Evolutionary conservation across 129 eudicot species (phyloP), one percentile per base, ranked within the genome.

Genomic region (Tagetes patula): DNA sequence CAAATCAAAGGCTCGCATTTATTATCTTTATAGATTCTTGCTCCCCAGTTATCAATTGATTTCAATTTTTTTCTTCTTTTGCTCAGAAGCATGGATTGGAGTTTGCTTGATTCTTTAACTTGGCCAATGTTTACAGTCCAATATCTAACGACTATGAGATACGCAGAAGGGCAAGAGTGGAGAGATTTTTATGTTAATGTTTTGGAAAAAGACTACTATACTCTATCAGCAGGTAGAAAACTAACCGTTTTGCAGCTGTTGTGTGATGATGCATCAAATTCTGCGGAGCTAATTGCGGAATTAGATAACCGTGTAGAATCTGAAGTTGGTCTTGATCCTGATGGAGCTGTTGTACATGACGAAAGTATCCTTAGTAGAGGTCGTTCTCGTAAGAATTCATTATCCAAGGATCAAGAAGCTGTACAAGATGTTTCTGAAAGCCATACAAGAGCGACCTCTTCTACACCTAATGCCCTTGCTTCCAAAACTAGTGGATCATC

Each of bases 21-120:
- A 32, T 34, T 40, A 65, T 65, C 3, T 38, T 30, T 46, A 12
- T 30, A 10, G 55, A 37, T 78, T 50, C 14, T 38, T 39, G 20
- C 39, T 71, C 41, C 31, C 58, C 55, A 60, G 7, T 67, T 58
- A 13, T 37, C 8, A 14, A 3, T n/a, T 30, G n/a, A 13, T 27
- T 9, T 10, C 54, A 47, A 78, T 11, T 1, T 11, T 37, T 45
- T 58, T 8, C 6, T 1, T 71, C 12, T 48, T 48, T 34, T 83
- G 62, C 67, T 68, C 87, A 94, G 99, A 80, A 82, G 68, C 69
- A 81, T 90, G 85, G 99, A 94, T 76, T 94, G 99, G 99, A 84
- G 80, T 49, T 86, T 94, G 88, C 92, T 94, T 70, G 99, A 94
- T 84, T 80, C 87, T n/a, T 47, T 94, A 81, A 94, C 99, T 4